Evolutionary conservation across 495 filamentous ascomycete species (phyloP), one percentile per base, ranked within the genome.

Genomic region (Viridothelium virens): DNA sequence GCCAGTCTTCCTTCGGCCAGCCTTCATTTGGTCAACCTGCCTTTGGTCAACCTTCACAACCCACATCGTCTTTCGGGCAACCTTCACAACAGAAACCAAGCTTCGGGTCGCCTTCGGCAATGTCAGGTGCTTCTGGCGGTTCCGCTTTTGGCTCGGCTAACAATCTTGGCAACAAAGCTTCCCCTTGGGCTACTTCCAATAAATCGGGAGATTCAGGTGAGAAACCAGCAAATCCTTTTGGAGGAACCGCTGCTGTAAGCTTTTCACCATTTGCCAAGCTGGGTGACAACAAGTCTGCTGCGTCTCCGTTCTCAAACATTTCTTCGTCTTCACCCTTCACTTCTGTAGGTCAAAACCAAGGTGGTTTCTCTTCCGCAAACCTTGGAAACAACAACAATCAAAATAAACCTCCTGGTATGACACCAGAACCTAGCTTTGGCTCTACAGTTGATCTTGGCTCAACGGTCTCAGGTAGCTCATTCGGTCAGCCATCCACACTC

Each of bases 401-500:
- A 44, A 64, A 63, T 18, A 56, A 67, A 59, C 62, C 56, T 70
- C 69, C 65, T 25, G 68, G 63, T 68, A 65, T 71, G 3, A 66
- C 48, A 31, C 68, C 63, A 5, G 68, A 74, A 64, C 65, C 68
- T 25, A 77, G 76, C 48, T 76, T 77, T 67, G 77, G 73, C 6
- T 79, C 77, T 2, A 78, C 77, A 2, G 71, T 76, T 9, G 74
- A 72, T n/a, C 47, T 79, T 46, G 70, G 67, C 56, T 77, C 74
- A 59, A 59, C 36, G 69, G 65, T 34, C 63, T 63, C 63, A 66
- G 69, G 66, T 56, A 72, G 66, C 63, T 67, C 68, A 44, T 73
- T 70, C 61, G 69, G 61, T 61, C 63, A 63, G 38, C 56, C 66
- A 47, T 63, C 63, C 14, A 70, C 34, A 38, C 59, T 65, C 39